Evolutionary conservation across 768 basidiomycete species (phyloP), one percentile per base, ranked within the genome.

Genomic region (Rhodosporidiobolus odoratus): DNA sequence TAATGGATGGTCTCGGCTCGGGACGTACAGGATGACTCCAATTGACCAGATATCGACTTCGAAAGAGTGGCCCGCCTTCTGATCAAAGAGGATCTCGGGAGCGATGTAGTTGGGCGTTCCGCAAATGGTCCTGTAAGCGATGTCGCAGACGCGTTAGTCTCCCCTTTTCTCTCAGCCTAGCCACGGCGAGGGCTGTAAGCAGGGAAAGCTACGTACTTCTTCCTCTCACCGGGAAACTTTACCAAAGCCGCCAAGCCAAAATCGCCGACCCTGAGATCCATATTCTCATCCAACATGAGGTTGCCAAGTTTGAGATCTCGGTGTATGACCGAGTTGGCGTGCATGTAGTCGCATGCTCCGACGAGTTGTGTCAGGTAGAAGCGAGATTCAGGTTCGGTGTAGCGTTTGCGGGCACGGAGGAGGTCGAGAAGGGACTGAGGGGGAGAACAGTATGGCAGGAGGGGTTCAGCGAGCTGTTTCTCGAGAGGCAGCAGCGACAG

Each of bases 51-150:
- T 90, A 78, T 99, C 95, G 37, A 97, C 95, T 81, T 99, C 96
- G 75, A 96, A 99, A 78, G 91, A 93, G 80, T 99, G 95, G 2
- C 95, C 94, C 73, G 92, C 94, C 25, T 88, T 91, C 34, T 89
- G 92, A 79, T 97, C 93, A 79, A 95, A 96, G 74, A 99, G 82
- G 32, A 98, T 93, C 78, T 98, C 95, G 0, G 96, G 96, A 0
- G 96, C 95, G 72, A 99, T 97, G 78, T 99, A 98, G 78, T 99
- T 98, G 3, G 95, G 96, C 0, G 95, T 99, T 1, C 95, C 95
- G 75, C 96, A 97, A 57, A 98, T 96, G 0, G 95, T 99, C 75
- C 83, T 84, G 67, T 12, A 0, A 34, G 30, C 10, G 27, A 12
- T n/a, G n/a, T n/a, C n/a, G 40, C 2, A 50, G 2, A 9, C 12